Base-by-base conservation (phyloP, 805 yeast genomes). In the Barnettozyma pratensis region DNA sequence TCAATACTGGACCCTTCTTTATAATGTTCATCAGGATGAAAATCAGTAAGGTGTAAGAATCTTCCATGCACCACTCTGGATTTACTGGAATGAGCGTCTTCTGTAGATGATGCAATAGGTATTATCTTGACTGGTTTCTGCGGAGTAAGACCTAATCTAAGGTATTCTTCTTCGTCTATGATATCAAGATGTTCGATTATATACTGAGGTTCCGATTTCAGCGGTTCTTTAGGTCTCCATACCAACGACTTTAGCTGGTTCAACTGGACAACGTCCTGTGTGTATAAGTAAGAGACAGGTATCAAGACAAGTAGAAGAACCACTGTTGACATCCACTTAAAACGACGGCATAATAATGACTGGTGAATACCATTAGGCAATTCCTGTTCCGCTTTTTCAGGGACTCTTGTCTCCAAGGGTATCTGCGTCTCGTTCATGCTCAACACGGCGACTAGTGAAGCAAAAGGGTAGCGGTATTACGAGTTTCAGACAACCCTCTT, bases 41-140 rank as follows among this genome's bases (percentile, higher is more conserved):
- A 72, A 62, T 88, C 96, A 0, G 96, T 88, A 29, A 88, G 74
- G 60, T 89, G 96, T n/a, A 88, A 67, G 59, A 88, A 89, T 47
- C 94, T 67, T 1, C 96, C 96, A 56, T 83, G 86, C 3, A 54
- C 25, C 4, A 40, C 46, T 27, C 37, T 49, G 4, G 52, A 34
- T 42, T 42, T 45, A 10, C 41, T 7, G 37, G 48, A 45, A 45
- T 52, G 52, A 47, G 40, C 45, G 28, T 37, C 27, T 3, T 55
- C 36, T 6, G 34, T 8, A 6, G 19, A 6, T 10, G 44, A 14
- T 9, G 41, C 12, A 7, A 61, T 46, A 19, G 64, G 56, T 8
- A 60, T 53, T n/a, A 60, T 50, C 19, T 41, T 47, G 4, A 73
- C 52, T 1, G 77, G 73, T 25, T 63, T 67, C 44, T 63, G 62